Percentiles rank a stretch among this genome's conserved stretches.
phyloP scores from a whole-genome alignment of 768 basidiomycete species.

The Kwoniella heveanensis region DNA sequence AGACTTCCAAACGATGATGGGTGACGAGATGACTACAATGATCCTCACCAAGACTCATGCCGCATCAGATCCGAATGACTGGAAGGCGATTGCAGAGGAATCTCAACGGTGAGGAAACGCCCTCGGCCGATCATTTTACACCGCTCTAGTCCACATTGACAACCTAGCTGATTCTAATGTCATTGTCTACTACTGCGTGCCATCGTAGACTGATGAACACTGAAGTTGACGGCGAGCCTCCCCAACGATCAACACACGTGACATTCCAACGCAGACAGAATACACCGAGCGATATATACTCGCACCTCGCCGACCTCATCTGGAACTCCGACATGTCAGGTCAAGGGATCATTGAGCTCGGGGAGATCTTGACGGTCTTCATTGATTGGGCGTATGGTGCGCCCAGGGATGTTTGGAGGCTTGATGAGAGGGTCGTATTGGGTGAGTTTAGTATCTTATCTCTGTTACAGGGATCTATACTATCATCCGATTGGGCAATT shows the following conservation, averaged over 20 bases:
- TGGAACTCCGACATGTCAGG: slow-evolving; percentile 31
- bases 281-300: slow-evolving; percentile 19
- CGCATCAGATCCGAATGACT: slow-evolving; percentile 3
- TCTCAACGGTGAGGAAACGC: slow-evolving; percentile 5
- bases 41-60: slow-evolving; percentile 4
- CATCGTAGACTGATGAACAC: slow-evolving; percentile 21
- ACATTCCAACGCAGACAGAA: slow-evolving; percentile 17
- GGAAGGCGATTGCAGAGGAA: slow-evolving; percentile 2
- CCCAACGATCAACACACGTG: slow-evolving; percentile 23
- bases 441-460: too few relatives aligned
- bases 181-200: background rate
- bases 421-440: slow-evolving; percentile 42
- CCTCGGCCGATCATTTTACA: too few relatives aligned
- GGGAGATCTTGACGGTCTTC: slow-evolving; percentile 38
- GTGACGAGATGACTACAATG: slow-evolving; percentile 12
- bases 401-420: slow-evolving; percentile 30
- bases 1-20: slow-evolving; percentile 9
- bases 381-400: slow-evolving; percentile 30
- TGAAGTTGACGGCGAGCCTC: slow-evolving; percentile 16
- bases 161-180: too few relatives aligned
- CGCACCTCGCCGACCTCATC: slow-evolving; percentile 27
- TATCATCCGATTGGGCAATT: too few relatives aligned
- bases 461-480: too few relatives aligned
- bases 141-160: too few relatives aligned
- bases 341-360: slow-evolving; percentile 26